Evolutionary conservation across 768 basidiomycete genomes (phyloP).

Genomic region (Brasilioporus rufonigricans): DNA sequence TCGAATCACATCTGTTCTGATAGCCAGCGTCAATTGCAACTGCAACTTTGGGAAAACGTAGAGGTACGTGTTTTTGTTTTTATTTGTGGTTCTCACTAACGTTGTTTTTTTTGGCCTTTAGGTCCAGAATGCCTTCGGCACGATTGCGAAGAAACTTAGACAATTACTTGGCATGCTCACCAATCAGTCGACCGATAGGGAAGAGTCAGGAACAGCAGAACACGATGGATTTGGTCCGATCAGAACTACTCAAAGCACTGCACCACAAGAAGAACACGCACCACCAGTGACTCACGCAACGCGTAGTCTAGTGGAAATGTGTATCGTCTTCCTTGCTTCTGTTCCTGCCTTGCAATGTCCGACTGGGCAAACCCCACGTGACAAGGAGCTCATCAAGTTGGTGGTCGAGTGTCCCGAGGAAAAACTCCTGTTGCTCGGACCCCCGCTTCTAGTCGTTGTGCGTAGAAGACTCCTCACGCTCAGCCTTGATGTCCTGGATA

Average conservation of each 20-base stretch:
- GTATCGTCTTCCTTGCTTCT: conserved; percentile 57
- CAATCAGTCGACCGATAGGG: conserved; percentile 16
- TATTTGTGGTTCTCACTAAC: background rate
- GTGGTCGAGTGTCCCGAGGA: conserved; percentile 48
- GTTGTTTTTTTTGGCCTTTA: conserved; percentile 22
- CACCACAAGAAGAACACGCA: conserved; percentile 30
- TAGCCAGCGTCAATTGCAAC: conserved; percentile 44
- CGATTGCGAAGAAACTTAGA: conserved; percentile 35
- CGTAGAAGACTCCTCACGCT: conserved; percentile 55
- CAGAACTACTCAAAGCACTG: conserved; percentile 36
- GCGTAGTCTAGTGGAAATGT: conserved; percentile 46
- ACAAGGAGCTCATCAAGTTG: conserved; percentile 57
- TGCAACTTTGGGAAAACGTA: conserved; percentile 60
- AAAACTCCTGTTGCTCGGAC: conserved; percentile 58
- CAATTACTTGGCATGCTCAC: conserved; percentile 40
- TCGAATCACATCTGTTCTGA: conserved; percentile 5
- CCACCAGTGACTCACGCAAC: conserved; percentile 27
- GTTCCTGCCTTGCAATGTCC: conserved; percentile 63
- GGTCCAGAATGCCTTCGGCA: conserved; percentile 51
- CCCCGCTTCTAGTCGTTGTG: conserved; percentile 54
- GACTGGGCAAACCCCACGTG: conserved; percentile 57
- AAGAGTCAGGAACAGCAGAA: conserved; percentile 37
- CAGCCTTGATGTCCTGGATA: conserved; percentile 46
- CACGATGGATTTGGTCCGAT: conserved; percentile 60
- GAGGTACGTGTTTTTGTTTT: conserved; percentile 50